Base-by-base conservation (phyloP, 768 basidiomycete species). In the Suillus decipiens region DNA sequence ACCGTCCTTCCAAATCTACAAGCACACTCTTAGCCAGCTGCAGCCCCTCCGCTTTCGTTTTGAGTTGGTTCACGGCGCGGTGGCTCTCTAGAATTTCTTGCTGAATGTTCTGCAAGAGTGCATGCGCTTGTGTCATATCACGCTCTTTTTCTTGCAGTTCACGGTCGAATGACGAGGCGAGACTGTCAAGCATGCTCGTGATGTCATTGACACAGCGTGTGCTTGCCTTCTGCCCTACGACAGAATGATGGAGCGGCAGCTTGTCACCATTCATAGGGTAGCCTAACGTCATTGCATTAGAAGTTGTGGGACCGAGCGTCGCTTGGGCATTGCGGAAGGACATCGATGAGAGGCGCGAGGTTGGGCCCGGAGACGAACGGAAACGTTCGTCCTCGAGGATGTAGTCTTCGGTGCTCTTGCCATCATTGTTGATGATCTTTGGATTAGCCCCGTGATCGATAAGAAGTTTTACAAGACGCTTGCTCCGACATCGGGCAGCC, bases 301-400 rank as follows among this genome's bases (percentile, higher is more conserved):
- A 57, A 28, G 56, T 28, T 8, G 56, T n/a, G 24, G 50, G 42
- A 34, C 86, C 84, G 64, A 79, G 84, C 14, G 85, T 82, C 7
- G 82, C 86, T 62, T 90, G 89, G 0, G 85, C 81, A 64, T 89
- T 89, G 61, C 92, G 85, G 75, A 86, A 91, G 11, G 89, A 88
- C 88, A 92, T 89, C 22, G 83, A 77, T 31, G 82, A 73, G 24
- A 81, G 77, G 55, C 90, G 85, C 10, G 92, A 88, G 14, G 87
- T 84, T 8, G 93, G 89, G 0, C 87, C 84, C 2, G 96, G 96
- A 8, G 95, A 96, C 1, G 93, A 92, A 43, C 96, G 85, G 79
- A 98, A 98, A 55, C 96, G 87, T 75, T 99, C 97, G 73, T 99
- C 97, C 75, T 99, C 97, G 41, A 99, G 83, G 66, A 99, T 99